Conservation (phyloP, 495 filamentous ascomycete genomes). For the Xylaria nigripes region DNA sequence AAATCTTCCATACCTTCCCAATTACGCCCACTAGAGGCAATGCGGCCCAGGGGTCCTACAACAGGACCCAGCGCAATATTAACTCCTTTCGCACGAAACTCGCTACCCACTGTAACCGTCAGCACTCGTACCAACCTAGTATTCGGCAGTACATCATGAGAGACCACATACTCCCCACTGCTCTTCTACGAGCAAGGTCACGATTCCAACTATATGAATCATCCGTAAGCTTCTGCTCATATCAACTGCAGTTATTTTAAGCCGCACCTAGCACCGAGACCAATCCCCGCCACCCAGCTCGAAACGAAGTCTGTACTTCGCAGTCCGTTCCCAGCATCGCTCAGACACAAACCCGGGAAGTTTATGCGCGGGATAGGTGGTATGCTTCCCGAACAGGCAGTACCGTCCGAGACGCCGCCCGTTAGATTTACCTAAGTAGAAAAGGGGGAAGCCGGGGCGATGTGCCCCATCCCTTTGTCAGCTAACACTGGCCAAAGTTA, state of each 20-base stretch:
- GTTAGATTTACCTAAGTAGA: constrained; percentile 41
- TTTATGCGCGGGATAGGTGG: constrained; percentile 45
- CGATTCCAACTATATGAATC: constrained; percentile 50
- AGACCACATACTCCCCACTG: constrained; percentile 32
- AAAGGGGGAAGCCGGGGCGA: background rate
- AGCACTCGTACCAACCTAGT: background rate
- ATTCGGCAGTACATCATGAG: background rate
- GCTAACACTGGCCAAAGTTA: background rate
- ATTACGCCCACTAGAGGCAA: constrained; percentile 46
- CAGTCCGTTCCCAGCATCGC: constrained; percentile 56
- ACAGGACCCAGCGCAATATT: constrained; percentile 62
- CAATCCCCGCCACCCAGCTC: constrained; percentile 47
- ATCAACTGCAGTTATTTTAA: background rate
- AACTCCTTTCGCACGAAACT: constrained; percentile 55
- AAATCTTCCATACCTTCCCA: constrained; percentile 39
- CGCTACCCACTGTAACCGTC: constrained; percentile 31
- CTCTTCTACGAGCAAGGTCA: constrained; percentile 41
- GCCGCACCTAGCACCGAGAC: constrained; percentile 49
- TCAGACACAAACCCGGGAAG: constrained; percentile 56
- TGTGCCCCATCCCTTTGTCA: background rate
- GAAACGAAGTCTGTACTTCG: constrained; percentile 53
- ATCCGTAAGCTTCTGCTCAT: background rate
- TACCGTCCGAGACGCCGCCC: constrained; percentile 36
- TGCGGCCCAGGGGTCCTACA: constrained; percentile 47
- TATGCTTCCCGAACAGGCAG: constrained; percentile 46